These are phyloP conservation scores for Pleurotus platypus DNA, from an alignment of 768 basidiomycete species.

Conservation along the genomic window DNA sequence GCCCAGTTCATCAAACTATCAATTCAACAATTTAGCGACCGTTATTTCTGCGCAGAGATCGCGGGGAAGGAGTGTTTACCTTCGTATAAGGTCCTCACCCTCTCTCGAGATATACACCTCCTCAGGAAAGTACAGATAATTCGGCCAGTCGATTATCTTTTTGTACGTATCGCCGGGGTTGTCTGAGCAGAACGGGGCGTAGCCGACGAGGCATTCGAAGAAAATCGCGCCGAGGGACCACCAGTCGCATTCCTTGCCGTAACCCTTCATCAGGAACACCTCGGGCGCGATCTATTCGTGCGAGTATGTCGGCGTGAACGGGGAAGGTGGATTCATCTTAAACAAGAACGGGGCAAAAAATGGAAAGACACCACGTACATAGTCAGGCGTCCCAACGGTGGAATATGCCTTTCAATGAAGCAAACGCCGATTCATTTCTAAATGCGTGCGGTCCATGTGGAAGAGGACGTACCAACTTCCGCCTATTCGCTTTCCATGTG, in stretches of 20 bases:
- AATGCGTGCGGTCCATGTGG: not conserved
- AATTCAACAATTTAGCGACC: no score
- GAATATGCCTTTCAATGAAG: constrained; percentile 75
- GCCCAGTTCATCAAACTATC: constrained; percentile 83
- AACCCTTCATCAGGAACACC: constrained; percentile 95
- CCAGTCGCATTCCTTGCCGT: constrained; percentile 99
- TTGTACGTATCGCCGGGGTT: constrained; percentile 97
- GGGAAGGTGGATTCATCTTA: constrained; percentile 26
- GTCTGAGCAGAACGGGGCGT: constrained; percentile 96
- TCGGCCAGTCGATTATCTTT: constrained; percentile 96
- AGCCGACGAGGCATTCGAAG: constrained; percentile 98
- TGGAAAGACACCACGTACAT: constrained; percentile 39
- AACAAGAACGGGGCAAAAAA: constrained; percentile 15
- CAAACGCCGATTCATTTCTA: not conserved
- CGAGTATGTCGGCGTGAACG: not conserved
- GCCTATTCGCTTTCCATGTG: constrained; percentile 98
- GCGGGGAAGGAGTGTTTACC: constrained; percentile 41
- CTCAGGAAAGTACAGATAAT: constrained; percentile 89
- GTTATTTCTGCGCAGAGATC: not conserved
- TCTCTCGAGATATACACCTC: constrained; percentile 92
- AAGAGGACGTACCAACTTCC: constrained; percentile 70
- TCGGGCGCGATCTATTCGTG: constrained; percentile 75
- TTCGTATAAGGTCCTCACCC: constrained; percentile 84
- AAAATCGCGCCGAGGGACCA: constrained; percentile 99
- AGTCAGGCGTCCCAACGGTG: constrained; percentile 69